Conservation (phyloP, 2,329 filamentous ascomycete species). For the Fusarium piperis region DNA sequence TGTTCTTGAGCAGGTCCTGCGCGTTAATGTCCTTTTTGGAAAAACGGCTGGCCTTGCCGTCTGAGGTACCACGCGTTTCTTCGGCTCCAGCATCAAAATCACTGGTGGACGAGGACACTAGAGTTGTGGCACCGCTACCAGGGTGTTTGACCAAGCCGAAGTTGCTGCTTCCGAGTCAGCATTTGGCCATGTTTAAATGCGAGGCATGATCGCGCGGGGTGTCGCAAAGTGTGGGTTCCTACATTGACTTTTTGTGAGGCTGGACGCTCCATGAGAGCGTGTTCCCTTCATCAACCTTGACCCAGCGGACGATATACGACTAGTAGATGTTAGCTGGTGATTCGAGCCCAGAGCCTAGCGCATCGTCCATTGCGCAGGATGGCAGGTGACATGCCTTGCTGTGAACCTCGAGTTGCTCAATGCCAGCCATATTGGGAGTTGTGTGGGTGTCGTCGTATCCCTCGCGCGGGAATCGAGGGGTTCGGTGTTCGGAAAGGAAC, state of each 20-base stretch:
- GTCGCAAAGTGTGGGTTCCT: constrained; percentile 39
- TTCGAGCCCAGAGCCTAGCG: not conserved
- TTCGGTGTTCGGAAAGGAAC: constrained; percentile 12
- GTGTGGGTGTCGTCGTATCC: constrained; percentile 5
- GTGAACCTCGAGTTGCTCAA: constrained; percentile 96
- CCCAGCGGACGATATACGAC: constrained; percentile 99
- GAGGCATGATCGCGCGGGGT: not conserved
- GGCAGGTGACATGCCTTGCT: constrained; percentile 77
- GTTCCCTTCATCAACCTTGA: constrained; percentile 87
- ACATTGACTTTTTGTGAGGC: constrained; percentile 97
- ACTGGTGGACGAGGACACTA: constrained; percentile 55
- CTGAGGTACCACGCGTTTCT: constrained; percentile 53
- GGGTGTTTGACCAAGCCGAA: constrained; percentile 99
- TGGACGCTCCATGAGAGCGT: constrained; percentile 98
- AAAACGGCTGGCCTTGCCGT: constrained; percentile 59
- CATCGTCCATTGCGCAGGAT: not conserved
- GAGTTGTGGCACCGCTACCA: constrained; percentile 69
- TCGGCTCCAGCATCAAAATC: constrained; percentile 59
- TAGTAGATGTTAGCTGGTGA: constrained; percentile 53
- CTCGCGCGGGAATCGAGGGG: not conserved
- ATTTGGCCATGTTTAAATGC: not conserved
- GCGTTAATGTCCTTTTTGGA: constrained; percentile 69
- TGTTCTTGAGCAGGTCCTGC: constrained; percentile 69
- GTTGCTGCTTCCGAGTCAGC: constrained; percentile 65
- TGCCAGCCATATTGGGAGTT: constrained; percentile 77